Conservation (phyloP, 176 grass and related monocot species). For the bread wheat (Triticum aestivum) region IWGSC_CS_RefSeq_v2.1 NC_057801.1:543393812-543394311, state of each 20-base stretch:
- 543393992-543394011: conserved; percentile 30
- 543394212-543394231: neutral
- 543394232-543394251: neutral
- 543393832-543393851: conserved; percentile 72
- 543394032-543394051: conserved; percentile 25
- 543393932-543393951: conserved; percentile 64
- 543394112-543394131: neutral
- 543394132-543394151: neutral
- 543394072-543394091: conserved; percentile 41
- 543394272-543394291: conserved; percentile 28
- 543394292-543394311: neutral
- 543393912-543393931: conserved; percentile 85
- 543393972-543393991: conserved; percentile 97
- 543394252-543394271: conserved; percentile 36
- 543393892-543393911: conserved; percentile 42
- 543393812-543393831: conserved; percentile 87
- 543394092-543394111: neutral
- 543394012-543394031: neutral
- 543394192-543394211: conserved; percentile 24
- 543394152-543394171: neutral
- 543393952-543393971: conserved; percentile 60
- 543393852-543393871: conserved; percentile 25
- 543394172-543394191: neutral
- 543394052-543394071: conserved; percentile 67
- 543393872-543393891: conserved; percentile 58